phyloP scores from a whole-genome alignment of 768 basidiomycete genomes.

The Lactarius evosmus region DNA sequence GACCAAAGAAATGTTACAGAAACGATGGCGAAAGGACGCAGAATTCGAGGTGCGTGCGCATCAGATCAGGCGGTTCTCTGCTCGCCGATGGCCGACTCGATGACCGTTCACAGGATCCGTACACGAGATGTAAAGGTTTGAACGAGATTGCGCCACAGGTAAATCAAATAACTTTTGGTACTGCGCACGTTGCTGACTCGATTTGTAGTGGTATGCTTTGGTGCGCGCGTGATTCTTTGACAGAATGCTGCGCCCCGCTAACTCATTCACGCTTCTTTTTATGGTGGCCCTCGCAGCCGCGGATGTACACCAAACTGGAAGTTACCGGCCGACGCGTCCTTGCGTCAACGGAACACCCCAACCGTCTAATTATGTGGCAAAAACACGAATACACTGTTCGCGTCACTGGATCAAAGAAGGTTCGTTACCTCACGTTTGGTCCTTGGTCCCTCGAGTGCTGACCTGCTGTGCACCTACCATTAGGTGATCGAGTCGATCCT shows the following conservation, averaged over 20 bases:
- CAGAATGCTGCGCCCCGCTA: not conserved
- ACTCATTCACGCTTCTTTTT: conserved; percentile 9
- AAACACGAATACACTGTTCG: conserved; percentile 59
- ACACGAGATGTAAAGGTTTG: conserved; percentile 27
- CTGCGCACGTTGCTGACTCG: conserved; percentile 3
- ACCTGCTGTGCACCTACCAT: not conserved
- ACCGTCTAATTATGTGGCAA: conserved; percentile 58
- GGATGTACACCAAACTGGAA: conserved; percentile 50
- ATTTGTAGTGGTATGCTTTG: conserved; percentile 49
- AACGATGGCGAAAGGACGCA: conserved; percentile 53
- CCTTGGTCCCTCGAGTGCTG: not conserved
- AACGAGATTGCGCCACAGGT: conserved; percentile 31
- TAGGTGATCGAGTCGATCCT: conserved; percentile 61
- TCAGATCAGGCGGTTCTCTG: not conserved
- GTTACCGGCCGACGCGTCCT: conserved; percentile 52
- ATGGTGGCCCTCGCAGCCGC: conserved; percentile 41
- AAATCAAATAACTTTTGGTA: no score
- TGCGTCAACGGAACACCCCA: conserved; percentile 55
- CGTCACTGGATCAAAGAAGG: conserved; percentile 51
- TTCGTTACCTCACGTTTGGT: conserved; percentile 28
- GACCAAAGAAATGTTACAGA: conserved; percentile 49
- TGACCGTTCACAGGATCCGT: conserved; percentile 26
- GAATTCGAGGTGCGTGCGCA: conserved; percentile 56
- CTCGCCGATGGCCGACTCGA: conserved; percentile 42
- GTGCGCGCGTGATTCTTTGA: conserved; percentile 34